Evolutionary conservation across 2,329 filamentous ascomycete genomes (phyloP).

Genomic region (Coniella lustricola): DNA sequence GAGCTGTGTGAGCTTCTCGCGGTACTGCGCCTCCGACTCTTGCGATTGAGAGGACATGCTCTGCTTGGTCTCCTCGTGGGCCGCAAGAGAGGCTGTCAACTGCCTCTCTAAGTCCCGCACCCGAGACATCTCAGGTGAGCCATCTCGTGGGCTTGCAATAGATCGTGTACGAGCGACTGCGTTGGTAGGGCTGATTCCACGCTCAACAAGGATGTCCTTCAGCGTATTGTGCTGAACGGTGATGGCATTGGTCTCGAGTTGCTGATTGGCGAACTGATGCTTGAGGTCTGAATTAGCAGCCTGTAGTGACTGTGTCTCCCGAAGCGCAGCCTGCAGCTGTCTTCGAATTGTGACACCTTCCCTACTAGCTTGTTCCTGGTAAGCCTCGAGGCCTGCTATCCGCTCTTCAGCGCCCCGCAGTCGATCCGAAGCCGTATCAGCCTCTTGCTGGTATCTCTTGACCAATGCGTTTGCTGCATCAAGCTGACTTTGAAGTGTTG

Average conservation of each 20-base stretch:
- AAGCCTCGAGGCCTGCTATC: conserved; percentile 91
- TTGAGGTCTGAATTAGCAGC: conserved; percentile 75
- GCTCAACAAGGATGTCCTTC: conserved; percentile 85
- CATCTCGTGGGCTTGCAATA: conserved; percentile 65
- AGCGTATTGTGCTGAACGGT: conserved; percentile 87
- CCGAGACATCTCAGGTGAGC: conserved; percentile 73
- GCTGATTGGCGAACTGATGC: conserved; percentile 74
- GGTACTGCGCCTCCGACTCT: conserved; percentile 81
- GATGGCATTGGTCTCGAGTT: conserved; percentile 90
- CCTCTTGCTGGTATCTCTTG: conserved; percentile 82
- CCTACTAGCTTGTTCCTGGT: conserved; percentile 93
- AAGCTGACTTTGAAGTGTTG: conserved; percentile 72
- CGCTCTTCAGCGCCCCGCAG: conserved; percentile 89
- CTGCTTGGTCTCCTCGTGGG: conserved; percentile 79
- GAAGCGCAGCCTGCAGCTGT: conserved; percentile 78
- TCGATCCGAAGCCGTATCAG: conserved; percentile 79
- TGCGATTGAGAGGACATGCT: conserved; percentile 73
- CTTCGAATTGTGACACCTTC: conserved; percentile 86
- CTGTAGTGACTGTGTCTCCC: conserved; percentile 76
- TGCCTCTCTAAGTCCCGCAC: conserved; percentile 84
- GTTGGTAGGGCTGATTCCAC: conserved; percentile 73
- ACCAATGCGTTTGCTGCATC: conserved; percentile 71
- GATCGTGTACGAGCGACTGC: conserved; percentile 60
- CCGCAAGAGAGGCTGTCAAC: conserved; percentile 65
- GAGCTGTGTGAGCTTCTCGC: conserved; percentile 86